Evolutionary conservation across 2,329 filamentous ascomycete genomes (phyloP).

Genomic region (Mollisiaceae sp.): DNA sequence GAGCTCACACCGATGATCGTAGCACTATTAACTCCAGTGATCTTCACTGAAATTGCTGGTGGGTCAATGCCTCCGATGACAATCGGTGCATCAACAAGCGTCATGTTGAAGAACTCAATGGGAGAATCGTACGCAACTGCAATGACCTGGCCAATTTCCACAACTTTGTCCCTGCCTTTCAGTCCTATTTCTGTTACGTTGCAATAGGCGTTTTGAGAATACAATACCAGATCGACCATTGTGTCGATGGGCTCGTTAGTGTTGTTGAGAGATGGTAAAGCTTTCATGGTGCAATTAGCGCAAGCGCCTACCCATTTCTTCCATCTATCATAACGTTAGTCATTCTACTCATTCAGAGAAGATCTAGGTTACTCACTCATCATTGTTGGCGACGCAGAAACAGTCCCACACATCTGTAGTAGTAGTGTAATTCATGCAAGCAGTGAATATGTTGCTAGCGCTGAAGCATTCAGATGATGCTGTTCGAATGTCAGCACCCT

Average conservation of each 20-base stretch:
- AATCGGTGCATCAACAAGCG: not conserved
- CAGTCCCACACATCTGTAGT: constrained; percentile 10
- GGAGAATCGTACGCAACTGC: not conserved
- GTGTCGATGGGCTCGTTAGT: not conserved
- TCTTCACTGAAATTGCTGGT: not conserved
- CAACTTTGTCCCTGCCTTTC: not conserved
- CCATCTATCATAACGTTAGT: constrained; percentile 8
- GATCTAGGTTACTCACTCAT: not conserved
- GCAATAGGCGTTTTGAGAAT: not conserved
- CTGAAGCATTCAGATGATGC: constrained; percentile 3
- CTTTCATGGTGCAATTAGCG: constrained; percentile 3
- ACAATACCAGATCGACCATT: not conserved
- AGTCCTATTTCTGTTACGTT: not conserved
- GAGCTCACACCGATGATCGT: not conserved
- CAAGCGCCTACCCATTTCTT: constrained; percentile 1
- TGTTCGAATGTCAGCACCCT: not conserved
- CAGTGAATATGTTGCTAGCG: constrained; percentile 7
- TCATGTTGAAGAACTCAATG: constrained; percentile 6
- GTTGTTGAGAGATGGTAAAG: not conserved
- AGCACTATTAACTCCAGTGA: not conserved
- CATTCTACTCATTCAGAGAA: not conserved
- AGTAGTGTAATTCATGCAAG: not conserved
- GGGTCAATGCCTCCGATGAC: not conserved
- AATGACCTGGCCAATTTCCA: not conserved
- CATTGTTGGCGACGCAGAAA: constrained; percentile 11